Percentiles rank a stretch among this genome's conserved stretches.
Conservation (phyloP, 2,329 filamentous ascomycete species). For the Periconia macrospinosa region DNA sequence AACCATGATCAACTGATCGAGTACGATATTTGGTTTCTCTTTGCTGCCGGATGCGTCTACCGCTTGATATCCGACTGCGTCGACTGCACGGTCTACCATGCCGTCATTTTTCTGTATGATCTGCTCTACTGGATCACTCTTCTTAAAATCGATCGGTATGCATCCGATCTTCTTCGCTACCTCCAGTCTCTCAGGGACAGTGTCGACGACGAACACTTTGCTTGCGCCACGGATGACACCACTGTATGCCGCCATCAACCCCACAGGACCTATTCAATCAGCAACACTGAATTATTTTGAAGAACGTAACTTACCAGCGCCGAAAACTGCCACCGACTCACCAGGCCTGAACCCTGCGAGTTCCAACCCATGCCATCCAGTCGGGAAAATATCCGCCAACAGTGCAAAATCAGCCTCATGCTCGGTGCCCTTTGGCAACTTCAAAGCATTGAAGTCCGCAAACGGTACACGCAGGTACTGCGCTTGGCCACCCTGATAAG, state of each 20-base stretch:
- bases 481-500: constrained; percentile 60
- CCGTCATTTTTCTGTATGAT: constrained; percentile 62
- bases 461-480: constrained; percentile 68
- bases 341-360: constrained; percentile 63
- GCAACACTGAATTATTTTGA: background rate
- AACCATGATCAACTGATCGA: constrained; percentile 66
- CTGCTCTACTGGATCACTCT: constrained; percentile 61
- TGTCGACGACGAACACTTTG: constrained; percentile 65
- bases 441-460: constrained; percentile 68
- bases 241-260: constrained; percentile 68
- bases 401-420: constrained; percentile 63
- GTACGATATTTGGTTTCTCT: constrained; percentile 64
- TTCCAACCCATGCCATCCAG: constrained; percentile 60
- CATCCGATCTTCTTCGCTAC: constrained; percentile 65
- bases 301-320: constrained; percentile 46
- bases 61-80: constrained; percentile 69
- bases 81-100: constrained; percentile 66
- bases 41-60: constrained; percentile 56
- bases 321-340: constrained; percentile 67
- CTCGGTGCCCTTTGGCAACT: constrained; percentile 62
- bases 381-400: constrained; percentile 54
- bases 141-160: constrained; percentile 62
- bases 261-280: constrained; percentile 54
- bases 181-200: constrained; percentile 61
- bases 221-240: constrained; percentile 63